Base-by-base conservation (phyloP, 306 rosid species). In the Parietaria judaica region DNA sequence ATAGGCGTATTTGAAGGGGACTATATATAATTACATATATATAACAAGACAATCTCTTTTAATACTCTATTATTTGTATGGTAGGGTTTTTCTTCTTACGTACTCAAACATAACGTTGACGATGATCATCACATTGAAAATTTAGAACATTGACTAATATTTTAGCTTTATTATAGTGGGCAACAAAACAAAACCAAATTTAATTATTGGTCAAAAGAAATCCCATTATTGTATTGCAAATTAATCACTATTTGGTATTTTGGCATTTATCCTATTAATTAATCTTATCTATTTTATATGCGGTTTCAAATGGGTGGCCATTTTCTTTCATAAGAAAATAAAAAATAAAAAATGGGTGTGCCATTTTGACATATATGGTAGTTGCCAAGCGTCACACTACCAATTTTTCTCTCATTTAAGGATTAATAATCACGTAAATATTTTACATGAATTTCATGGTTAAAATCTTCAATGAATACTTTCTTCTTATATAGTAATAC, bases 381-480 rank as follows among this genome's bases (percentile, higher is more conserved):
- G 16, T 60, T 55, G 70, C 74, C 70, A 61, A 59, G 51, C 50
- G 69, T 37, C 63, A 66, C 54, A 46, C 55, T 44, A 45, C 36
- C 36, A 23, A 23, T 23, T 23, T 23, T 23, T 23, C 31, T 23
- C 31, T 23, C 31, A 23, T 23, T 23, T 23, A 23, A 23, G 31
- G 31, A 23, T 23, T 23, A 23, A 23, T 23, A 23, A 23, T 23
- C 31, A 23, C 31, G 31, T 23, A 23, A 23, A 23, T 23, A 23
- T 23, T 23, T 23, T 23, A 23, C 1, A 23, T 23, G 31, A 23
- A 23, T 23, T 23, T 23, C 31, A 23, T 23, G 31, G 31, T 23
- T 23, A 23, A 23, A 23, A 23, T 23, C 31, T 23, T 23, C 31
- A 23, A 23, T 23, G 31, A 23, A 23, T 23, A 23, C 2, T 23